Evolutionary conservation across 140 eudicot species (phyloP).

Genomic region (Oenanthe javanica): DNA sequence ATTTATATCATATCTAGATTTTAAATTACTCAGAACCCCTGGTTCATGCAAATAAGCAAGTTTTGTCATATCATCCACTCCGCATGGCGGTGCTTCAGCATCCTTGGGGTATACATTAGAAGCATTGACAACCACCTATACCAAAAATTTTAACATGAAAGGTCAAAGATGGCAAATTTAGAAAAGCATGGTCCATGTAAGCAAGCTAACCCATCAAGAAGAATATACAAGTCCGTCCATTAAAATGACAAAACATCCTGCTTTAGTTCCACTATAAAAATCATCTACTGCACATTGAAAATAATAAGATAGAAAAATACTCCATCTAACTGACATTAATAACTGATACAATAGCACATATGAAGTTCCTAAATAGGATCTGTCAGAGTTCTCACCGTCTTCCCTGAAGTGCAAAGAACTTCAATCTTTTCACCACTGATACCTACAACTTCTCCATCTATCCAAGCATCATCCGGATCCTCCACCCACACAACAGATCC

Average conservation of each 20-base stretch:
- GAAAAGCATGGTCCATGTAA: not conserved
- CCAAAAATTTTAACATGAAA: not conserved
- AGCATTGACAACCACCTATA: slow-evolving; percentile 67
- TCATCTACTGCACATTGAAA: not conserved
- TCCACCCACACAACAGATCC: slow-evolving; percentile 97
- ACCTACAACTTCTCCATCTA: slow-evolving; percentile 81
- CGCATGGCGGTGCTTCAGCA: slow-evolving; percentile 89
- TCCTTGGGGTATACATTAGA: slow-evolving; percentile 83
- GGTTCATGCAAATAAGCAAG: slow-evolving; percentile 98
- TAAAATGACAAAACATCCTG: not conserved
- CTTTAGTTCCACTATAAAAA: not conserved
- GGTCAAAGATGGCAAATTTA: not conserved
- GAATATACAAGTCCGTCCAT: not conserved
- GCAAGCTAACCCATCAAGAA: not conserved
- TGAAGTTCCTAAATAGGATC: not conserved
- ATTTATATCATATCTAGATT: slow-evolving; percentile 81
- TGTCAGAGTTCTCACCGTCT: slow-evolving; percentile 51
- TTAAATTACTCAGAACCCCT: slow-evolving; percentile 69
- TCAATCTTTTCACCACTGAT: slow-evolving; percentile 59
- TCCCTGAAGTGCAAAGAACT: slow-evolving; percentile 81
- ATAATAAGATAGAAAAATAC: not conserved
- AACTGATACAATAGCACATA: not conserved
- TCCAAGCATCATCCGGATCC: slow-evolving; percentile 90
- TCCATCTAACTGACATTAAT: too few relatives aligned
- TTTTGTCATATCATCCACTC: slow-evolving; percentile 97